A percentile compares a stretch with the other conserved stretches of the same genome.
Conservation (phyloP, 2,329 filamentous ascomycete genomes). For the Allantophomopsis cytisporea region DNA sequence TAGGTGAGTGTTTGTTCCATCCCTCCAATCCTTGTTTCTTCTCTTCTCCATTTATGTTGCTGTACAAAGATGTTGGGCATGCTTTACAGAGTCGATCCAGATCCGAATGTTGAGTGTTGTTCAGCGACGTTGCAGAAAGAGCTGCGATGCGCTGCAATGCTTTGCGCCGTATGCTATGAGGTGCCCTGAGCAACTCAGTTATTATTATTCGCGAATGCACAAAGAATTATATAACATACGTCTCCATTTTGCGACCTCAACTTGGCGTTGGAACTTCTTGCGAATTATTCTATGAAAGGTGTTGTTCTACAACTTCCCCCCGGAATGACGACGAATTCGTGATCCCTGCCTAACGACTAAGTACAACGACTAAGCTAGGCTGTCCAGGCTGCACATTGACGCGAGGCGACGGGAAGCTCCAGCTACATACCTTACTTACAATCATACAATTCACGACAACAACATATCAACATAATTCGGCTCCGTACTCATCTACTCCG, state of each 20-base stretch:
- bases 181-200: slow-evolving; percentile 13
- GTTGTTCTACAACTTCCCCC: too few relatives aligned
- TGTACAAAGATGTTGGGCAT: slow-evolving; percentile 29
- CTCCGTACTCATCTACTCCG: too few relatives aligned
- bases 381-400: too few relatives aligned
- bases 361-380: too few relatives aligned
- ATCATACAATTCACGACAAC: too few relatives aligned
- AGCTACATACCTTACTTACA: too few relatives aligned
- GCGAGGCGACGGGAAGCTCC: too few relatives aligned
- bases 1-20: too few relatives aligned
- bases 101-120: slow-evolving; percentile 46
- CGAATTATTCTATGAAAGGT: too few relatives aligned
- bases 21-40: not conserved
- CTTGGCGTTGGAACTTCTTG: not conserved
- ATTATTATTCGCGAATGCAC: slow-evolving; percentile 3
- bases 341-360: too few relatives aligned
- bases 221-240: not conserved
- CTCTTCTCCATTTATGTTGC: not conserved
- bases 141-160: slow-evolving; percentile 53
- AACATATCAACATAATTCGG: too few relatives aligned
- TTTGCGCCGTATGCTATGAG: slow-evolving; percentile 43
- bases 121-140: slow-evolving; percentile 39
- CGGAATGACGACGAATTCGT: too few relatives aligned
- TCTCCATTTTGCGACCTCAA: not conserved
- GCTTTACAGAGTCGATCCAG: slow-evolving; percentile 48